Conservation (phyloP, 176 grass and related monocot genomes). For the Lolium rigidum region DNA sequence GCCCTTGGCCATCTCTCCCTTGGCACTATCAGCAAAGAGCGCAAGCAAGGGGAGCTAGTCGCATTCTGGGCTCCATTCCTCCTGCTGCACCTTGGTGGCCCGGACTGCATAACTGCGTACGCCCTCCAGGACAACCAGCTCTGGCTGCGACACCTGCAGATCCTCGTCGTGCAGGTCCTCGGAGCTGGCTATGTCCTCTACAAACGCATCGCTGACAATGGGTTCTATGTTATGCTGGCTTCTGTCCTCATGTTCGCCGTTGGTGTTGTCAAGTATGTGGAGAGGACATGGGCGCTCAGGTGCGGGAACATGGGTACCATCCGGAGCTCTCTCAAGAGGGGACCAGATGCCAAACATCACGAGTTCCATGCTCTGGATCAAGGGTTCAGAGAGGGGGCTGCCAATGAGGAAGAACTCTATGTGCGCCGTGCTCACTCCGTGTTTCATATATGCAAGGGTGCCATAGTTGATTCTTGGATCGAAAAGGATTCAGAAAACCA, state of each 20-base stretch:
- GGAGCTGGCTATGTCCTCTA: neutral
- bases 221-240: no score
- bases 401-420: neutral
- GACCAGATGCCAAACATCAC: neutral
- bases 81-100: constrained; percentile 51
- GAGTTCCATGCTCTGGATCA: neutral
- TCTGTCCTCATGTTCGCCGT: no score
- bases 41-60: no score
- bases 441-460: neutral
- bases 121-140: constrained; percentile 44
- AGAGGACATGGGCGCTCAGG: no score
- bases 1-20: neutral
- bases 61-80: constrained; percentile 33
- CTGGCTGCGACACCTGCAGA: constrained; percentile 22
- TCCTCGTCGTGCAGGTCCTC: neutral
- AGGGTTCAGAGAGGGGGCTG: neutral
- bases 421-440: neutral
- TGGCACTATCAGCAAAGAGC: no score
- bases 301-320: neutral
- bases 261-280: no score
- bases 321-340: neutral
- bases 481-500: neutral
- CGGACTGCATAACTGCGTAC: constrained; percentile 42
- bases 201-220: neutral
- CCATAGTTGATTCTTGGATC: neutral